Percentiles rank a stretch among this genome's conserved stretches.
phyloP scores from a whole-genome alignment of 2,329 filamentous ascomycete genomes.

The Venturia effusa region DNA sequence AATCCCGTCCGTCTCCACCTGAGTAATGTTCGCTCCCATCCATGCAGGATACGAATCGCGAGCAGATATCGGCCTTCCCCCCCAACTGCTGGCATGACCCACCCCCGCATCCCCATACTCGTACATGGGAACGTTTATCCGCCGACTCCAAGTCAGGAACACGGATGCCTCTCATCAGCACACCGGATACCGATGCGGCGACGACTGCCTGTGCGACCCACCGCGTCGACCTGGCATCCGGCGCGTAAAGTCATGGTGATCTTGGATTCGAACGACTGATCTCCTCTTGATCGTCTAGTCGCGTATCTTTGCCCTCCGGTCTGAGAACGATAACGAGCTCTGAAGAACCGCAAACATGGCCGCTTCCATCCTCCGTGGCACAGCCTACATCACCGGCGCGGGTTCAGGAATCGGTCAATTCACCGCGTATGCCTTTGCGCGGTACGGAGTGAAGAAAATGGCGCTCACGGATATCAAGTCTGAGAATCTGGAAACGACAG shows the following conservation, averaged over 20 bases:
- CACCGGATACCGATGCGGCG: background rate
- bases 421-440: constrained; percentile 37
- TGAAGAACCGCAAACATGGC: background rate
- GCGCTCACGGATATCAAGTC: constrained; percentile 37
- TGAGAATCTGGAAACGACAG: constrained; percentile 22
- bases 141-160: background rate
- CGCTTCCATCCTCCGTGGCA: constrained; percentile 30
- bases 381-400: constrained; percentile 39
- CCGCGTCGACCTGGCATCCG: background rate
- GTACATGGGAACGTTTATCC: background rate
- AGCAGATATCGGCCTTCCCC: background rate
- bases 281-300: background rate
- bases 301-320: too few relatives aligned
- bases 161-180: background rate
- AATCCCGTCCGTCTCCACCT: background rate
- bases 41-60: background rate
- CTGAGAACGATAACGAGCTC: too few relatives aligned
- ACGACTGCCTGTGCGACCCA: background rate
- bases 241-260: background rate
- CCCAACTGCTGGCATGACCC: background rate
- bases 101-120: background rate
- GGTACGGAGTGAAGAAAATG: constrained; percentile 36
- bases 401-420: constrained; percentile 42
- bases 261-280: background rate
- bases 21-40: background rate